A percentile compares a stretch with the other conserved stretches of the same genome.
Conservation (phyloP, 257 asterid species). For the Penstemon davidsonii region DNA sequence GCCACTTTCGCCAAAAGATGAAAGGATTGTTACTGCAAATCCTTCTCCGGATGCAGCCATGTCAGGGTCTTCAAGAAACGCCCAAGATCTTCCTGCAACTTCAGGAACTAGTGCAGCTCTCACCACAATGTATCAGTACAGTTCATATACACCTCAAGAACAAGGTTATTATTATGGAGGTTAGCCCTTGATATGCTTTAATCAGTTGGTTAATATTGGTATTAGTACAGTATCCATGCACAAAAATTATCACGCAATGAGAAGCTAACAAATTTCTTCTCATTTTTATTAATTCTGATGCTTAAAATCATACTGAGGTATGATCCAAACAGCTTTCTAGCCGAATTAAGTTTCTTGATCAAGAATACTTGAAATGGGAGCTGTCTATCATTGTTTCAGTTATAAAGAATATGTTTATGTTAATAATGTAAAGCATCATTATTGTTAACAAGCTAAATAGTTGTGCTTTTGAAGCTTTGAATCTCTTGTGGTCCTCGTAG, state of each 20-base stretch:
- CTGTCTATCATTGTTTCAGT: not conserved
- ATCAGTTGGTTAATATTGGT: conserved; percentile 20
- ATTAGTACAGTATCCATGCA: conserved; percentile 3
- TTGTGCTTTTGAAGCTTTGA: conserved; percentile 16
- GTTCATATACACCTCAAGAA: conserved; percentile 63
- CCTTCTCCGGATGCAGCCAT: conserved; percentile 66
- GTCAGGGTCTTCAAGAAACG: conserved; percentile 60
- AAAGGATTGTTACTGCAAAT: conserved; percentile 68
- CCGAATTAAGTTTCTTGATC: conserved; percentile 18
- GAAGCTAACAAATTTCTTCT: conserved; percentile 6
- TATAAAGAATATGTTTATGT: not conserved
- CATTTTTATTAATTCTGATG: conserved; percentile 2
- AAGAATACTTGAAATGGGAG: not conserved
- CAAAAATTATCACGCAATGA: conserved; percentile 1
- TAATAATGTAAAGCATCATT: not conserved
- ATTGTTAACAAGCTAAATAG: conserved; percentile 15
- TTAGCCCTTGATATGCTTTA: conserved; percentile 32
- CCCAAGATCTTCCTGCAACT: conserved; percentile 61
- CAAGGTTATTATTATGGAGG: conserved; percentile 83
- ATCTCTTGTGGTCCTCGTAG: not conserved
- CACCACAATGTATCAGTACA: conserved; percentile 47
- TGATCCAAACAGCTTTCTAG: conserved; percentile 4
- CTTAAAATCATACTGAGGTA: conserved; percentile 1
- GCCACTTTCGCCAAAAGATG: conserved; percentile 83
- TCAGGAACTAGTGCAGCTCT: conserved; percentile 61